Evolutionary conservation across 768 basidiomycete species (phyloP), one percentile per base, ranked within the genome.

Genomic region (Amanita polypyramis): DNA sequence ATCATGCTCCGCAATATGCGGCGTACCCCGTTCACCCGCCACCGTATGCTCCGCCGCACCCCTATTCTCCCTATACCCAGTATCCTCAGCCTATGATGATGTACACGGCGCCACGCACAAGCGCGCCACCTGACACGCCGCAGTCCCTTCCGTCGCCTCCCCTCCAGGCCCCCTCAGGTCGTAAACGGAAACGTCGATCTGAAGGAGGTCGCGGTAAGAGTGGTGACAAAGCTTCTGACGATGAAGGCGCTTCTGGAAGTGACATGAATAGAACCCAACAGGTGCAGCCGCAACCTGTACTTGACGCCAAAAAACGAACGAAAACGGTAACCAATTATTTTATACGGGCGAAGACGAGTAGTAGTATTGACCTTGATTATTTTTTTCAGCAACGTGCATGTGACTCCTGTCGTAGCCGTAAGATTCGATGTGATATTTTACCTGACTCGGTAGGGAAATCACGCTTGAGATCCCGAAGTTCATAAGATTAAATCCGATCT

Each of bases 391-490:
- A 76, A 70, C 79, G 92, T 44, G 92, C 92, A 5, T 95, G 92
- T 60, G 92, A 95, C 62, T 85, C 85, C 33, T 94, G 91, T 66
- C 79, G 91, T 41, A 82, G 79, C 58, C 82, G 90, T 52, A 94
- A 95, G 74, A 93, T 95, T 61, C 76, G 91, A 72, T 98, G 96
- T 66, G 95, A 98, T 60, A 77, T 96, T 56, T 70, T 98, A 14
- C 32, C 74, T 0, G 88, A 92, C 56, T 63, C 76, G 42, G 70
- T 70, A 54, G 42, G 61, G 17, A 43, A 37, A 4, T 47, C 10
- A n/a, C 15, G 35, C 32, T 17, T 3, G 8, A 12, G 4, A n/a
- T 30, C 37, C 33, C 27, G 4, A 19, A 32, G 10, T 19, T 1
- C n/a, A 33, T 27, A 42, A 27, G 9, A 29, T 48, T n/a, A 50